A percentile compares a stretch with the other conserved stretches of the same genome.
Conservation (phyloP, 306 rosid species). For the Citrullus mucosospermus region DNA sequence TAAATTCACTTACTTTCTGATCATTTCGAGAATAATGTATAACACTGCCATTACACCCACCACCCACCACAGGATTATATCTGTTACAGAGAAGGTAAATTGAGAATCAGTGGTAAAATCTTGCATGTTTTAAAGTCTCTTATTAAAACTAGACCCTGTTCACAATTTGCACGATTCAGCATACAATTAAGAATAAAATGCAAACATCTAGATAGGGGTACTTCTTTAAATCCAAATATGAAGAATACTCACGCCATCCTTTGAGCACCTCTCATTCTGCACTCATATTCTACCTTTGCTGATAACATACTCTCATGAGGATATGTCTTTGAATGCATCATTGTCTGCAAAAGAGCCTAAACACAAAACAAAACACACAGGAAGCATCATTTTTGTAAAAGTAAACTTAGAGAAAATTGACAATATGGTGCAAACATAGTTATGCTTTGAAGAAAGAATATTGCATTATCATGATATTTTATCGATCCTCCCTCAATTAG, state of each 20-base stretch:
- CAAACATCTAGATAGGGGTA: neutral
- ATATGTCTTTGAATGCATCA: constrained; percentile 62
- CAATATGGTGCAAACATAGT: neutral
- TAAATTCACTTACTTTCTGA: constrained; percentile 48
- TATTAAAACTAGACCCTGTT: neutral
- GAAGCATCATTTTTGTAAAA: neutral
- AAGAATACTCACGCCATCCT: constrained; percentile 70
- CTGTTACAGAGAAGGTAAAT: constrained; percentile 26
- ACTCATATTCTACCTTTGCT: constrained; percentile 85
- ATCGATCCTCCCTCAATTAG: neutral
- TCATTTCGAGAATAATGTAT: constrained; percentile 91
- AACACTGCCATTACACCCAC: constrained; percentile 78
- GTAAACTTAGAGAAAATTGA: neutral
- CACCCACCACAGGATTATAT: constrained; percentile 94
- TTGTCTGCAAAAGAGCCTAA: constrained; percentile 83
- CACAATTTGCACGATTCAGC: neutral
- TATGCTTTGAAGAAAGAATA: neutral
- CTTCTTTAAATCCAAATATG: constrained; percentile 13
- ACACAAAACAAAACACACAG: constrained; percentile 13
- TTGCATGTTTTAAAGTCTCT: neutral
- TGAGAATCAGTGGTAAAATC: constrained; percentile 5
- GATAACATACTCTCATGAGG: constrained; percentile 66
- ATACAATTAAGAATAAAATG: neutral
- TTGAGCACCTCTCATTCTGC: constrained; percentile 91
- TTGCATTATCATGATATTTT: neutral